Percentiles rank a stretch among this genome's conserved stretches.
These are phyloP conservation scores for Leccinum pachyderme DNA, from an alignment of 1,284 basidiomycete genomes.

Conservation along the genomic window DNA sequence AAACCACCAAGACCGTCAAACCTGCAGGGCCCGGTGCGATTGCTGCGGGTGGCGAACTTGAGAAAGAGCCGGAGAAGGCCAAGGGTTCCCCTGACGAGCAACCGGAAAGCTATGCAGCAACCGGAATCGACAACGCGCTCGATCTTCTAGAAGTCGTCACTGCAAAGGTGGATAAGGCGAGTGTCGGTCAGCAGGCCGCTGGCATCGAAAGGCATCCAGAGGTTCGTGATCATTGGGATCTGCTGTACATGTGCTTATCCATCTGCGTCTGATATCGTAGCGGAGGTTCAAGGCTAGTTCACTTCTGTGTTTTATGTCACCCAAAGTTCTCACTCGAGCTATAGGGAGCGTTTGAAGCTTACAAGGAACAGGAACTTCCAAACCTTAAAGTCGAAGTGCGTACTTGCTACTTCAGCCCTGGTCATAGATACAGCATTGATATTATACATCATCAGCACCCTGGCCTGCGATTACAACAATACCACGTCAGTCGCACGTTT, in stretches of 20 bases:
- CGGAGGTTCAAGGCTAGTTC: conserved; percentile 75
- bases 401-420: background rate
- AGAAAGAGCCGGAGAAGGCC: conserved; percentile 30
- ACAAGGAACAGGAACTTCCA: conserved; percentile 87
- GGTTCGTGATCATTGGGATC: conserved; percentile 46
- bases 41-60: conserved; percentile 60
- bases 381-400: conserved; percentile 70
- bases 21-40: conserved; percentile 78
- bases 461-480: conserved; percentile 82
- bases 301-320: background rate
- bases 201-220: conserved; percentile 92
- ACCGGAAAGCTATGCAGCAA: conserved; percentile 74
- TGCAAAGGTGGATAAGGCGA: conserved; percentile 90
- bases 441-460: conserved; percentile 55
- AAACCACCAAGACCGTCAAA: conserved; percentile 44
- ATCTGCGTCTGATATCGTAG: conserved; percentile 37
- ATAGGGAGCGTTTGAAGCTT: conserved; percentile 88
- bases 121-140: conserved; percentile 89
- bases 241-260: conserved; percentile 5
- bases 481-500: conserved; percentile 52
- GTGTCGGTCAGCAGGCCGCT: conserved; percentile 80
- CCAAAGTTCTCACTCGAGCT: conserved; percentile 5
- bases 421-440: background rate
- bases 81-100: conserved; percentile 37
- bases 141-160: conserved; percentile 89